Evolutionary conservation across 1,139 yeast species (phyloP).

Genomic region (Candida buenavistaensis): DNA sequence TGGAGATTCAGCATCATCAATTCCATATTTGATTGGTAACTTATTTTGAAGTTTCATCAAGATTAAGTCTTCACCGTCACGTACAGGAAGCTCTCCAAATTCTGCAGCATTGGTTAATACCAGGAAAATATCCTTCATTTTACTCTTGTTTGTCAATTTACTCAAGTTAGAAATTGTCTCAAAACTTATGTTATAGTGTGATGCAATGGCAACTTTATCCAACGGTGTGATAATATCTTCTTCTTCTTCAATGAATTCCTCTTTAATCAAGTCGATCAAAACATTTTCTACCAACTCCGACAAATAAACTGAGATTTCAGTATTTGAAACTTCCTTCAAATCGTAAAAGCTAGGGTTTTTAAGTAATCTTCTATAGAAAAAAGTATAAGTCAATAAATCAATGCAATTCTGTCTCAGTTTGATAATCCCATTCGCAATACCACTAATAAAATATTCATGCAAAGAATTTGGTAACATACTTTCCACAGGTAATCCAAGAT

Average conservation of each 20-base stretch:
- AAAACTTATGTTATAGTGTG: slow-evolving; percentile 67
- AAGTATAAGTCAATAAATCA: slow-evolving; percentile 86
- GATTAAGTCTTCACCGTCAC: slow-evolving; percentile 55
- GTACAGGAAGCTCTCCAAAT: slow-evolving; percentile 60
- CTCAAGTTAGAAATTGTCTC: slow-evolving; percentile 63
- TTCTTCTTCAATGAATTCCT: slow-evolving; percentile 59
- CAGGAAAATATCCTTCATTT: slow-evolving; percentile 65
- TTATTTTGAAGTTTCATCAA: slow-evolving; percentile 54
- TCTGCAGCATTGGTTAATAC: slow-evolving; percentile 68
- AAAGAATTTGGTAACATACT: slow-evolving; percentile 62
- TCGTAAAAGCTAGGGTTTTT: slow-evolving; percentile 91
- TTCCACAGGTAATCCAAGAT: slow-evolving; percentile 81
- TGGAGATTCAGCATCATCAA: slow-evolving; percentile 49
- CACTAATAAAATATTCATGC: slow-evolving; percentile 70
- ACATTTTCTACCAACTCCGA: slow-evolving; percentile 84
- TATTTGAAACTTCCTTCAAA: slow-evolving; percentile 57
- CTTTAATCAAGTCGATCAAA: slow-evolving; percentile 60
- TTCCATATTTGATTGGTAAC: slow-evolving; percentile 56
- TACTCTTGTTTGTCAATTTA: slow-evolving; percentile 54
- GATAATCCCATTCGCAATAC: slow-evolving; percentile 66
- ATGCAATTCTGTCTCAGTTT: slow-evolving; percentile 79
- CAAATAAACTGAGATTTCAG: slow-evolving; percentile 75
- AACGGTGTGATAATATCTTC: slow-evolving; percentile 53
- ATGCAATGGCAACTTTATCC: slow-evolving; percentile 73
- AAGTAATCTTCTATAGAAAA: slow-evolving; percentile 76